Evolutionary conservation across 345 rosid species (phyloP), one percentile per base, ranked within the genome.

Genomic region (Excoecaria cochinchinensis): DNA sequence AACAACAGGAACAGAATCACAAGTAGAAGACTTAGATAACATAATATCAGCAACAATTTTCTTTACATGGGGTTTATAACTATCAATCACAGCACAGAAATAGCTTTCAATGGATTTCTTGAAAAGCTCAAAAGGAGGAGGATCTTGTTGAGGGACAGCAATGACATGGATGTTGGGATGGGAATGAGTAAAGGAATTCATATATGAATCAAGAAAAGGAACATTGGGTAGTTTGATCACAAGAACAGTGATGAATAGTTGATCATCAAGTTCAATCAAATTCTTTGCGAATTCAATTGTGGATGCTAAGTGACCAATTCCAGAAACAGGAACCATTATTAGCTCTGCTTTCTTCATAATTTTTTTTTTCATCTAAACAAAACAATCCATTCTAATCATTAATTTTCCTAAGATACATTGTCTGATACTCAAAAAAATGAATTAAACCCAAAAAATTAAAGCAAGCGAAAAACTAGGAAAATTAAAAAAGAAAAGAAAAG

Each of bases 271-370:
- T 51, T 72, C 57, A 48, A 89, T 58, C 22, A 91, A 77, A 57
- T 78, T 75, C 53, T 80, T 85, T 0, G 89, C 87, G 48, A 88
- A 82, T 67, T 86, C 91, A 9, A 85, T 61, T 48, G 86, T 44
- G 9, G 89, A 82, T n/a, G 77, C 79, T 31, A 84, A 65, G 81
- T 91, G 94, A 24, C 92, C 88, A 1, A 10, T 36, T 12, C 67
- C 66, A 8, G 87, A 85, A 2, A 52, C 24, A 58, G 88, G 86
- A 31, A 85, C 9, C 40, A 85, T 59, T 31, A 84, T 78, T 22
- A 84, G 80, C 76, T 85, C 84, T 42, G 63, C 67, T 74, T 72
- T 80, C 74, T 81, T 70, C 84, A 66, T 82, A 0, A 0, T 31
- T 2, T 31, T 31, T 31, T 31, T 2, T 31, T 31, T 31, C 31